Conservation (phyloP, 139 green algal genomes). For the Tetradesmus obliquus region DNA sequence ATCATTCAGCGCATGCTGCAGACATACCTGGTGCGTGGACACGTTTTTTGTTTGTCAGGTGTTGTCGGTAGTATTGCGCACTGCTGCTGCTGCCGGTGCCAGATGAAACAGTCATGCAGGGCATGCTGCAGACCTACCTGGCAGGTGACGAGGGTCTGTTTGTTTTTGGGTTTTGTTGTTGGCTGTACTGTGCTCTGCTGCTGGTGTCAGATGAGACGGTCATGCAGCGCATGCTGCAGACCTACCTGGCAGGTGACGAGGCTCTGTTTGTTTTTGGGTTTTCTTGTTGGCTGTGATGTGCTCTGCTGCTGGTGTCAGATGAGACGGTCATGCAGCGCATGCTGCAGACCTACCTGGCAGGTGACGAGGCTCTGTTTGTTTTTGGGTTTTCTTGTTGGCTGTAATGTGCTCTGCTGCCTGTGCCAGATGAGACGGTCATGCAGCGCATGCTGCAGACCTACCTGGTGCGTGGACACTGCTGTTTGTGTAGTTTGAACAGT, state of each 20-base stretch:
- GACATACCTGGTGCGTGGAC: conserved; percentile 31
- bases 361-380: too few relatives aligned
- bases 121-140: too few relatives aligned
- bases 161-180: too few relatives aligned
- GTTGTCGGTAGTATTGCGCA: too few relatives aligned
- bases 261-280: too few relatives aligned
- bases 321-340: conserved; percentile 65
- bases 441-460: conserved; percentile 42
- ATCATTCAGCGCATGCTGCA: conserved; percentile 60
- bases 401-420: conserved; percentile 77
- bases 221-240: conserved; percentile 48
- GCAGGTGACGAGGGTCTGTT: too few relatives aligned
- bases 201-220: conserved; percentile 76
- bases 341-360: conserved; percentile 43
- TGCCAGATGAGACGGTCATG: conserved; percentile 78
- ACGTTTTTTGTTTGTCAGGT: too few relatives aligned
- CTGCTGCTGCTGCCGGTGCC: conserved; percentile 35
- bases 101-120: too few relatives aligned
- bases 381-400: too few relatives aligned
- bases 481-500: too few relatives aligned
- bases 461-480: neutral
- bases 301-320: conserved; percentile 81
- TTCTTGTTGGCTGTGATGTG: too few relatives aligned
- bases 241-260: conserved; percentile 12
- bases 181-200: conserved; percentile 59